These are phyloP conservation scores for Colletotrichum tanaceti DNA, from an alignment of 2,329 filamentous ascomycete species.

Conservation along the genomic window DNA sequence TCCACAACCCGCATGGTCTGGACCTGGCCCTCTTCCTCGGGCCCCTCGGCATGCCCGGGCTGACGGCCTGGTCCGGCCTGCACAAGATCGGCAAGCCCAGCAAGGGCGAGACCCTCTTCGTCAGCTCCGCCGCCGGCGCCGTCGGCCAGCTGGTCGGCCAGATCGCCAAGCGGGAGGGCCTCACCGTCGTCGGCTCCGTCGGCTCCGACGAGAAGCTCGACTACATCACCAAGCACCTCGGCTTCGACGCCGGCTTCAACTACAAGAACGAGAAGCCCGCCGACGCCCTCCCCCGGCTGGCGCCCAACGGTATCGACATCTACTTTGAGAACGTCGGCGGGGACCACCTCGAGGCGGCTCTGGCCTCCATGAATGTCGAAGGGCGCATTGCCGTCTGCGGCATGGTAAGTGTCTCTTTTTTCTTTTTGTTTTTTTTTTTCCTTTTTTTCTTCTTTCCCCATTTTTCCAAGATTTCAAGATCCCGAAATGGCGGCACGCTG, in stretches of 20 bases:
- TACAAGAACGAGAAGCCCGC: constrained; percentile 84
- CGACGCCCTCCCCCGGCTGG: constrained; percentile 77
- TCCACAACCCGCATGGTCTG: constrained; percentile 77
- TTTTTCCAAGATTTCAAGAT: too few relatives aligned
- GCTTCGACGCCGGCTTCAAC: constrained; percentile 77
- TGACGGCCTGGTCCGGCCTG: constrained; percentile 78
- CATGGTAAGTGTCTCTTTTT: constrained; percentile 63
- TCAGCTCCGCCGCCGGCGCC: constrained; percentile 82
- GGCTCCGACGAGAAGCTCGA: constrained; percentile 84
- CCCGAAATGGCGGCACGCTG: too few relatives aligned
- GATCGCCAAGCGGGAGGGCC: constrained; percentile 82
- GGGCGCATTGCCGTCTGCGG: constrained; percentile 75
- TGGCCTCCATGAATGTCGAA: constrained; percentile 64
- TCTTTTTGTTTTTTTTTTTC: too few relatives aligned
- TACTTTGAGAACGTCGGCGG: constrained; percentile 67
- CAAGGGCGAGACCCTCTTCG: constrained; percentile 80
- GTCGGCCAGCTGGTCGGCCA: constrained; percentile 90
- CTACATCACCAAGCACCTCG: constrained; percentile 66
- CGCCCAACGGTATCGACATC: constrained; percentile 82
- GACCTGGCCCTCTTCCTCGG: constrained; percentile 78
- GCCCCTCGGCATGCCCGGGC: constrained; percentile 69
- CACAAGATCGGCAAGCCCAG: constrained; percentile 72
- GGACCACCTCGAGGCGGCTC: constrained; percentile 61
- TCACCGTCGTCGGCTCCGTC: constrained; percentile 84
- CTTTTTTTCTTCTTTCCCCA: too few relatives aligned